A percentile compares a stretch with the other conserved stretches of the same genome.
These are phyloP conservation scores for Akanthomyces uredinophilus DNA, from an alignment of 2,329 filamentous ascomycete genomes.

Conservation along the genomic window DNA sequence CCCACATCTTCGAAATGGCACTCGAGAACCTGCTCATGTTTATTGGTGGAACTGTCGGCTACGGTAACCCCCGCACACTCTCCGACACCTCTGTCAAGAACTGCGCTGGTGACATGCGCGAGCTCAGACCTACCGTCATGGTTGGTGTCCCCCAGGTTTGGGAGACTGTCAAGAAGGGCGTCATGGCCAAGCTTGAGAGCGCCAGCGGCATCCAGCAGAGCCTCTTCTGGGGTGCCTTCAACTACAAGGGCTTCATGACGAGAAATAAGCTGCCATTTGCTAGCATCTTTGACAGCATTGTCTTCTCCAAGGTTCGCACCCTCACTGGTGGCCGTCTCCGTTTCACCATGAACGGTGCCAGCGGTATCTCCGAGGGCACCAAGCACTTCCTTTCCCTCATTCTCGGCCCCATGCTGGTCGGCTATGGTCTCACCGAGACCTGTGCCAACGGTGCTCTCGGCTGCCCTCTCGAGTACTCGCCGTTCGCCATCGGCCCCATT, in stretches of 20 bases:
- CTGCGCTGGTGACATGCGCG: constrained; percentile 88
- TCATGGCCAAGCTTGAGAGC: constrained; percentile 70
- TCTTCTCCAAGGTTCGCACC: constrained; percentile 89
- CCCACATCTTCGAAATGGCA: constrained; percentile 94
- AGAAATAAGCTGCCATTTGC: constrained; percentile 58
- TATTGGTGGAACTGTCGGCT: constrained; percentile 88
- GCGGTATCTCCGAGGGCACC: constrained; percentile 81
- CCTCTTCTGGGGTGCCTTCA: constrained; percentile 68
- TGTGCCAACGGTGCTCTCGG: constrained; percentile 76
- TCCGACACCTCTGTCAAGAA: constrained; percentile 82
- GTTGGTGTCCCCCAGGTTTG: constrained; percentile 95
- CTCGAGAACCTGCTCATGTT: constrained; percentile 88
- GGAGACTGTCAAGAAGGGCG: constrained; percentile 96
- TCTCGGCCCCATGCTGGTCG: constrained; percentile 87
- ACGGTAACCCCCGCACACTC: constrained; percentile 84
- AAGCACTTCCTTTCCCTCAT: constrained; percentile 87
- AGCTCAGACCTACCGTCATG: constrained; percentile 82
- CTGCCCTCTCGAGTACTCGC: constrained; percentile 80
- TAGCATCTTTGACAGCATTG: constrained; percentile 68
- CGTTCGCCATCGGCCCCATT: constrained; percentile 70
- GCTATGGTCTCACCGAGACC: constrained; percentile 94
- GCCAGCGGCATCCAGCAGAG: constrained; percentile 65
- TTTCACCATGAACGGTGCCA: constrained; percentile 91
- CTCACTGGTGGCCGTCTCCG: constrained; percentile 84
- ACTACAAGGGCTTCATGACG: constrained; percentile 55